Percentiles rank a stretch among this genome's conserved stretches.
Conservation (phyloP, 2,329 filamentous ascomycete genomes). For the Talaromyces sp. region DNA sequence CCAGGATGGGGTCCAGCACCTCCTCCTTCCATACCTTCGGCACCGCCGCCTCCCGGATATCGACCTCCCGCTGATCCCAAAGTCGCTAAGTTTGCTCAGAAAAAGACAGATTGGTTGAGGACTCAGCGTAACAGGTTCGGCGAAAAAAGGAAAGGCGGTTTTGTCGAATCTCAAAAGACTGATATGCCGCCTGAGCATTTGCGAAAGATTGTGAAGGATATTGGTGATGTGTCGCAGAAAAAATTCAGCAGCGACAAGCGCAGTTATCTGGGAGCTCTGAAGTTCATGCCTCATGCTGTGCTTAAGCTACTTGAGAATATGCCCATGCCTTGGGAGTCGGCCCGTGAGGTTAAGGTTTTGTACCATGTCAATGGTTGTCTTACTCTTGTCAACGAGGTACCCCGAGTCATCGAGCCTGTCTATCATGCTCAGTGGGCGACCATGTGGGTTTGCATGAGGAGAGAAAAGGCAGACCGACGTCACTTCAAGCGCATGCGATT, state of each 20-base stretch:
- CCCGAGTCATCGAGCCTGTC: conserved; percentile 93
- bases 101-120: conserved; percentile 98
- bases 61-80: conserved; percentile 76
- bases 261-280: conserved; percentile 92
- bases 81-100: conserved; percentile 91
- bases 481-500: conserved; percentile 99
- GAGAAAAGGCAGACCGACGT: conserved; percentile 92
- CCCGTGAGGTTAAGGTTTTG: conserved; percentile 92
- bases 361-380: conserved; percentile 98
- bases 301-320: conserved; percentile 97
- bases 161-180: conserved; percentile 96
- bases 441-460: conserved; percentile 98
- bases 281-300: conserved; percentile 99
- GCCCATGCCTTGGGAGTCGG: conserved; percentile 99
- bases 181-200: conserved; percentile 98
- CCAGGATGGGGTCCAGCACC: conserved; percentile 59
- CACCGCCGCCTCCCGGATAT: conserved; percentile 82
- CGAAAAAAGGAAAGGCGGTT: conserved; percentile 94
- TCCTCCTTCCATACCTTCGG: conserved; percentile 51
- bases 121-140: conserved; percentile 87
- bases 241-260: conserved; percentile 99
- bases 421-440: conserved; percentile 99
- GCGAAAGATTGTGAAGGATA: conserved; percentile 96
- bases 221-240: conserved; percentile 98
- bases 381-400: conserved; percentile 93